phyloP scores from a whole-genome alignment of 768 basidiomycete species.

The Trametes cubensis region DNA sequence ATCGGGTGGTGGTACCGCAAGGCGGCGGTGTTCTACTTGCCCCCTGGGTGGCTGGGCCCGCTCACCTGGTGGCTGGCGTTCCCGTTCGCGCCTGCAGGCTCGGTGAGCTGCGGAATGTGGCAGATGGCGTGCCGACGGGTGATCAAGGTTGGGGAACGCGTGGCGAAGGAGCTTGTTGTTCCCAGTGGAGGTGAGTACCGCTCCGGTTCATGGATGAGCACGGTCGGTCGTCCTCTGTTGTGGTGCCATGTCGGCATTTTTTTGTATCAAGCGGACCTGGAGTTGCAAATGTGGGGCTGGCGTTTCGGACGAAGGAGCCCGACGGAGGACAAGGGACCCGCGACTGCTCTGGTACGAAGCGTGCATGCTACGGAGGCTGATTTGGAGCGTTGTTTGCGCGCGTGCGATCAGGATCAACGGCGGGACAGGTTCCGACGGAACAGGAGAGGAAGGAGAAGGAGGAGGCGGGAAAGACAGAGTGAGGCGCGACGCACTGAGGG shows the following conservation, averaged over 20 bases:
- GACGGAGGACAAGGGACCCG: not conserved
- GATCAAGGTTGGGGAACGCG: conserved; percentile 73
- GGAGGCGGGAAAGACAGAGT: conserved; percentile 7
- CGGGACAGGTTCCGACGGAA: conserved; percentile 27
- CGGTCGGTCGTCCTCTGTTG: conserved; percentile 6
- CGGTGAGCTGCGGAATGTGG: conserved; percentile 93
- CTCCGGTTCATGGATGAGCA: not conserved
- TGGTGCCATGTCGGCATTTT: not conserved
- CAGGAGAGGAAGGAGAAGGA: conserved; percentile 23
- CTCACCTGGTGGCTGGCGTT: conserved; percentile 86
- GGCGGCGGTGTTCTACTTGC: conserved; percentile 91
- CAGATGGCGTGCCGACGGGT: conserved; percentile 91
- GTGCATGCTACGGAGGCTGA: conserved; percentile 10
- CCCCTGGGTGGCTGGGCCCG: conserved; percentile 87
- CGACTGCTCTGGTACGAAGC: not conserved
- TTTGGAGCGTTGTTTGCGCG: conserved; percentile 3
- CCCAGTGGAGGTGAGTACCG: conserved; percentile 36
- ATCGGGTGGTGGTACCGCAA: conserved; percentile 92
- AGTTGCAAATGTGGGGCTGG: too few relatives aligned
- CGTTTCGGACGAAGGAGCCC: conserved; percentile 5
- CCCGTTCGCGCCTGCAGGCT: conserved; percentile 88
- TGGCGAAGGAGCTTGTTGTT: conserved; percentile 60
- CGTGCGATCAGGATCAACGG: conserved; percentile 24
- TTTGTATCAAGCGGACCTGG: too few relatives aligned
- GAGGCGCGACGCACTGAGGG: not conserved